Percentiles rank a stretch among this genome's conserved stretches.
phyloP scores from a whole-genome alignment of 2,329 filamentous ascomycete genomes.

The Xylaria arbuscula region DNA sequence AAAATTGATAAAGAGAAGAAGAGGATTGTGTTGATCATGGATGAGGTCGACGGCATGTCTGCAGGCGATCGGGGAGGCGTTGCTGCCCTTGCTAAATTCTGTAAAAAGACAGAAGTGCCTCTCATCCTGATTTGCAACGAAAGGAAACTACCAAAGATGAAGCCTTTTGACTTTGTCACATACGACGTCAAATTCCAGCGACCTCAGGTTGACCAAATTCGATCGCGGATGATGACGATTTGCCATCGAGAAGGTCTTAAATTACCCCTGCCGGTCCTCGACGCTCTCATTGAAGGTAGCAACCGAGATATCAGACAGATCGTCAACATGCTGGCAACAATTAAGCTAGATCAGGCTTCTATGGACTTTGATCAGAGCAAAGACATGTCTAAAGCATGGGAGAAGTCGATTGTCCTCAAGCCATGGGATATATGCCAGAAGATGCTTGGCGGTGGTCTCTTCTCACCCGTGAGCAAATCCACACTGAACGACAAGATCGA shows the following conservation, averaged over 20 bases:
- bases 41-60: slow-evolving; percentile 99
- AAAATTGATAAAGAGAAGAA: slow-evolving; percentile 84
- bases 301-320: slow-evolving; percentile 97
- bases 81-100: slow-evolving; percentile 90
- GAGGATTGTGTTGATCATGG: slow-evolving; percentile 97
- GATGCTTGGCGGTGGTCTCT: slow-evolving; percentile 88
- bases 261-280: slow-evolving; percentile 83
- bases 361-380: slow-evolving; percentile 90
- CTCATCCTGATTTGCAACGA: slow-evolving; percentile 99
- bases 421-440: slow-evolving; percentile 98
- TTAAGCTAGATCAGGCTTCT: slow-evolving; percentile 83
- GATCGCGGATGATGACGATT: slow-evolving; percentile 93
- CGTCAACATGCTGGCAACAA: slow-evolving; percentile 97
- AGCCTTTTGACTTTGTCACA: slow-evolving; percentile 89
- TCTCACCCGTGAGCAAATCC: slow-evolving; percentile 82
- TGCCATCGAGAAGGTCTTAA: slow-evolving; percentile 92
- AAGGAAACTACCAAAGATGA: slow-evolving; percentile 93
- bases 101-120: slow-evolving; percentile 93
- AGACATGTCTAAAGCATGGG: slow-evolving; percentile 96
- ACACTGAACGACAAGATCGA: slow-evolving; percentile 98
- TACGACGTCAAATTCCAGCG: slow-evolving; percentile 89
- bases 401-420: slow-evolving; percentile 96
- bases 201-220: slow-evolving; percentile 89
- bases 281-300: slow-evolving; percentile 94
- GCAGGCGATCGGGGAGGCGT: slow-evolving; percentile 96